phyloP scores from a whole-genome alignment of 2,329 filamentous ascomycete genomes.

The Penicillium hesseltinei region DNA sequence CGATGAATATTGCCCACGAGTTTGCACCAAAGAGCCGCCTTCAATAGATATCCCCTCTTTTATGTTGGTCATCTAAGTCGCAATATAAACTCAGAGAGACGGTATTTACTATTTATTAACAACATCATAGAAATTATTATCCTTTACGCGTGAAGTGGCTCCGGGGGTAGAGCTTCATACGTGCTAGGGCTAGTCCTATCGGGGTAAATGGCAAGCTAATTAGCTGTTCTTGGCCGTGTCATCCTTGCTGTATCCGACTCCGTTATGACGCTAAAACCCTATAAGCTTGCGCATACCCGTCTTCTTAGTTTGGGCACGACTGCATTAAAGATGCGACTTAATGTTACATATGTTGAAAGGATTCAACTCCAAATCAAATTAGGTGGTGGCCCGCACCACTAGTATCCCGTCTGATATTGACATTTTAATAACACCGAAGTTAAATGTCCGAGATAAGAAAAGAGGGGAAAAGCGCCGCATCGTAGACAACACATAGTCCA shows the following conservation, averaged over 20 bases:
- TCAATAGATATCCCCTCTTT: not conserved
- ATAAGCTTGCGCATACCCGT: not conserved
- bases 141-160: not conserved
- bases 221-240: not conserved
- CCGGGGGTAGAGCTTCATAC: not conserved
- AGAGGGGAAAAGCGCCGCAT: constrained; percentile 1
- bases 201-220: not conserved
- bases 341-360: not conserved
- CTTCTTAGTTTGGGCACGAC: not conserved
- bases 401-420: not conserved
- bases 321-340: constrained; percentile 3
- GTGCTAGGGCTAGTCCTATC: not conserved
- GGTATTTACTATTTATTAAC: too few relatives aligned
- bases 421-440: not conserved
- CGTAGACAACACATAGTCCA: not conserved
- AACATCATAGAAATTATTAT: not conserved
- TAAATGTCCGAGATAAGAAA: not conserved
- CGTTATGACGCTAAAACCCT: not conserved
- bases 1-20: not conserved
- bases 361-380: not conserved
- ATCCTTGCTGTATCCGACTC: not conserved
- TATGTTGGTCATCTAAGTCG: not conserved
- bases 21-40: not conserved
- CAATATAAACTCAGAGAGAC: not conserved
- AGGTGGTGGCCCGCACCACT: not conserved